Percentiles rank a stretch among this genome's conserved stretches.
These are phyloP conservation scores for Wickerhamiella australiensis DNA, from an alignment of 805 yeast species.

Conservation along the genomic window DNA sequence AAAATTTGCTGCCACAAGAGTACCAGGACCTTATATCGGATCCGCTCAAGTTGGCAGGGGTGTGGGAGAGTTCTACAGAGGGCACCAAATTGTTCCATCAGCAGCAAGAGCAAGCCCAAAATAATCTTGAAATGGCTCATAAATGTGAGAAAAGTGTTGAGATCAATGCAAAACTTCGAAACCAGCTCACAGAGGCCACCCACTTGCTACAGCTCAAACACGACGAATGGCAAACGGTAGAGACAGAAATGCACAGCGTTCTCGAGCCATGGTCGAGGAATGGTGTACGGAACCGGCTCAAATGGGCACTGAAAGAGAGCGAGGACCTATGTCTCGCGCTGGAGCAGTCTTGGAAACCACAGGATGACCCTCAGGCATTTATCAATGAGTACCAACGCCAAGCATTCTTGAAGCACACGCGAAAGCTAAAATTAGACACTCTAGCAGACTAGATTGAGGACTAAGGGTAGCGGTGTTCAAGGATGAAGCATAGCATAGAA, in stretches of 20 bases:
- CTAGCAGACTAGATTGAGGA: neutral
- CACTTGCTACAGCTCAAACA: neutral
- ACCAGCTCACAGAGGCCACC: slow-evolving; percentile 24
- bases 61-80: slow-evolving; percentile 21
- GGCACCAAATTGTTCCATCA: slow-evolving; percentile 22
- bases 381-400: slow-evolving; percentile 33
- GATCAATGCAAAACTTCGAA: slow-evolving; percentile 20
- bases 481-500: no score
- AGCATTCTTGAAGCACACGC: slow-evolving; percentile 24
- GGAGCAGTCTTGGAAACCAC: slow-evolving; percentile 10
- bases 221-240: slow-evolving; percentile 13
- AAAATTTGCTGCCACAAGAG: neutral
- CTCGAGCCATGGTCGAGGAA: slow-evolving; percentile 31
- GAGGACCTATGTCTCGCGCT: slow-evolving; percentile 20
- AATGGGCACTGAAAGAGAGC: slow-evolving; percentile 26
- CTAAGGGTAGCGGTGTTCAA: no score
- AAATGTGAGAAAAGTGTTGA: neutral
- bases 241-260: slow-evolving; percentile 26
- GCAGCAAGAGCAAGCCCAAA: slow-evolving; percentile 22
- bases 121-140: slow-evolving; percentile 21
- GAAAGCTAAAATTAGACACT: slow-evolving; percentile 1
- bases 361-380: slow-evolving; percentile 27
- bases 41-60: slow-evolving; percentile 4
- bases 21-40: neutral
- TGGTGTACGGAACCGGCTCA: slow-evolving; percentile 28